Conservation (phyloP, 164 flowering plant genomes). For the Litsea cubeba region DNA sequence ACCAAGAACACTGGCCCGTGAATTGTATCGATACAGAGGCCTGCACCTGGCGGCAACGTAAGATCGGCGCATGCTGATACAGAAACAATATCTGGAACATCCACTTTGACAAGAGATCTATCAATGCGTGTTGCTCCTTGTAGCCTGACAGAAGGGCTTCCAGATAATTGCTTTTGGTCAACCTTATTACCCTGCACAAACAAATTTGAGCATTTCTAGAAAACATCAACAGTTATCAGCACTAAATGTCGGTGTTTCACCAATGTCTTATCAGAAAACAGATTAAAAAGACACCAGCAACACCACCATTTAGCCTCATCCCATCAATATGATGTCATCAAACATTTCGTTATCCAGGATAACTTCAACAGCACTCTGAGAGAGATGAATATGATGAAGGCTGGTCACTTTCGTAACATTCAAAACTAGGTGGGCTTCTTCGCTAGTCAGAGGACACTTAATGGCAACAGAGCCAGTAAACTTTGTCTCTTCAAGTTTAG, state of each 20-base stretch:
- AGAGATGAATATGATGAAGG: too few species aligned
- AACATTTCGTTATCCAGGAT: too few species aligned
- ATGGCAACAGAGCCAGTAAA: too few species aligned
- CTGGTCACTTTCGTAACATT: too few species aligned
- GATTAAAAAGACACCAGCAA: neutral
- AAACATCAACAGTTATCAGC: neutral
- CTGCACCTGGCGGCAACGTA: slow-evolving; percentile 95
- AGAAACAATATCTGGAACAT: slow-evolving; percentile 73
- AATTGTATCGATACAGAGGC: slow-evolving; percentile 78
- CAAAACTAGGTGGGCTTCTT: too few species aligned
- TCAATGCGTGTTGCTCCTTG: slow-evolving; percentile 18
- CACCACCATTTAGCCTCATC: too few species aligned
- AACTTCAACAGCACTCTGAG: too few species aligned
- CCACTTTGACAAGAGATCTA: slow-evolving; percentile 46
- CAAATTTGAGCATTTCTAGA: too few species aligned
- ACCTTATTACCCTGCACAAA: slow-evolving; percentile 11
- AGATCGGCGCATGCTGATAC: slow-evolving; percentile 90
- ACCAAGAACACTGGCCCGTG: slow-evolving; percentile 90
- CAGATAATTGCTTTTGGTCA: slow-evolving; percentile 21
- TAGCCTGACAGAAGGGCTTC: slow-evolving; percentile 45
- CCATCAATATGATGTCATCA: too few species aligned
- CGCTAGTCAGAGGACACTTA: too few species aligned
- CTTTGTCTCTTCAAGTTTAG: too few species aligned
- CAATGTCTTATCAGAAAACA: neutral
- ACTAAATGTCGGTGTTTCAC: neutral